These are phyloP conservation scores for Davidsoniella eucalypti DNA, from an alignment of 2,329 filamentous ascomycete genomes.

Conservation along the genomic window DNA sequence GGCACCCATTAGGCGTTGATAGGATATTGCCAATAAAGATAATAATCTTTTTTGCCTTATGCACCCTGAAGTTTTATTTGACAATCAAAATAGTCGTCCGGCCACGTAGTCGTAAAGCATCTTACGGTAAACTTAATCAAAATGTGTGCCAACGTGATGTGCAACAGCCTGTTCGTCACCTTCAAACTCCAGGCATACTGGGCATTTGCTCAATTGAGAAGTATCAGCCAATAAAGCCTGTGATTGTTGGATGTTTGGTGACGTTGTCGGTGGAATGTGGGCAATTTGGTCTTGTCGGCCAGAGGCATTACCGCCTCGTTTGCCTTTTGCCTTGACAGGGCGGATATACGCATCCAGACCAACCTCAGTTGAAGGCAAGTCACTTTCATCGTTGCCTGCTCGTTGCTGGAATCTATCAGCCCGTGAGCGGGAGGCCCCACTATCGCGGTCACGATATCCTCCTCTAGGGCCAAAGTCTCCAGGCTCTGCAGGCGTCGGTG, in stretches of 20 bases:
- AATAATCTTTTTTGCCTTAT: too few relatives aligned
- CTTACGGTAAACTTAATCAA: conserved; percentile 17
- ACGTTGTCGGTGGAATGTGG: background rate
- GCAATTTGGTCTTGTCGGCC: background rate
- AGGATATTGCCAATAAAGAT: too few relatives aligned
- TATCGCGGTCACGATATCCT: conserved; percentile 15
- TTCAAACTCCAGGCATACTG: conserved; percentile 48
- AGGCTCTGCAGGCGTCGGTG: conserved; percentile 5
- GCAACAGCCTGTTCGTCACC: conserved; percentile 53
- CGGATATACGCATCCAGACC: conserved; percentile 35
- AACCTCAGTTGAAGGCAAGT: conserved; percentile 14
- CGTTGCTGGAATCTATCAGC: conserved; percentile 3
- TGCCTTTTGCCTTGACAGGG: conserved; percentile 19
- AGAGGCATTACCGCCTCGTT: background rate
- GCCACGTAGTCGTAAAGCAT: too few relatives aligned
- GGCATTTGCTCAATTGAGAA: conserved; percentile 29
- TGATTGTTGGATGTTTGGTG: background rate
- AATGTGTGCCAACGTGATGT: conserved; percentile 47
- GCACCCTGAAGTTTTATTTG: too few relatives aligned
- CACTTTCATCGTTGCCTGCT: conserved; percentile 15
- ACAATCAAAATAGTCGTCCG: too few relatives aligned
- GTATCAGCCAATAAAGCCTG: background rate
- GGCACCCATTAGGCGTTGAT: too few relatives aligned
- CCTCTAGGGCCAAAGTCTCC: conserved; percentile 5
- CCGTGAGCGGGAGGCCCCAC: conserved; percentile 13